These are phyloP conservation scores for Claviceps sp. DNA, from an alignment of 2,329 filamentous ascomycete species.

Conservation along the genomic window DNA sequence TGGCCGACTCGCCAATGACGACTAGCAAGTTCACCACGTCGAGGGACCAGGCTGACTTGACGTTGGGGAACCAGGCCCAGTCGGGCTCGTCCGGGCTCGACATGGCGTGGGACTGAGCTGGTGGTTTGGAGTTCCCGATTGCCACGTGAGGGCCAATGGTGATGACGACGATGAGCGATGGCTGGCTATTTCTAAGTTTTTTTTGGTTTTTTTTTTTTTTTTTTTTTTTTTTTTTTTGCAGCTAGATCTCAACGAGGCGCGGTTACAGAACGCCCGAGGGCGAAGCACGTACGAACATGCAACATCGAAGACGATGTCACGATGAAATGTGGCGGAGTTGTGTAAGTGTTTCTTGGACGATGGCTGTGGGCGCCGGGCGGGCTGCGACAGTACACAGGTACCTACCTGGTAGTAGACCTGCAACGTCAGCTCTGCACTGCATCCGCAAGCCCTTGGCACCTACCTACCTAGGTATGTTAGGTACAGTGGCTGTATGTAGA, in stretches of 20 bases:
- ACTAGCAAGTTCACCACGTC: conserved; percentile 51
- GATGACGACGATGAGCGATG: background rate
- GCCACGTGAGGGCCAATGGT: background rate
- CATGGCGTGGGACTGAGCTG: conserved; percentile 14
- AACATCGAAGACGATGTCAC: background rate
- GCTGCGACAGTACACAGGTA: too few species aligned
- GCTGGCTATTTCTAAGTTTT: background rate
- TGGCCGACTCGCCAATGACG: conserved; percentile 47
- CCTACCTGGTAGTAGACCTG: too few species aligned
- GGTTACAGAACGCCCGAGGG: background rate
- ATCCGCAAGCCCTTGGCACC: too few species aligned
- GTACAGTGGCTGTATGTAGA: too few species aligned
- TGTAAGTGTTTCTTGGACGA: too few species aligned
- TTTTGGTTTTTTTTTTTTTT: background rate
- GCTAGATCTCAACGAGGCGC: background rate
- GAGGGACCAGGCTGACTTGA: conserved; percentile 35
- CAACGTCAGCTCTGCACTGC: too few species aligned
- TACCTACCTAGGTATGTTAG: too few species aligned
- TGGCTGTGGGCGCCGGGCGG: too few species aligned
- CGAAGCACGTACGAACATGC: background rate
- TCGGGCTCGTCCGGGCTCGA: conserved; percentile 12
- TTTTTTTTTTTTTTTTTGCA: background rate
- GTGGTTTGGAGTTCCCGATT: background rate
- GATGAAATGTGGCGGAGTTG: background rate
- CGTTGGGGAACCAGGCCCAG: conserved; percentile 32